Conservation (phyloP, 208 protist species). For the Crithidia acanthocephali region DNA sequence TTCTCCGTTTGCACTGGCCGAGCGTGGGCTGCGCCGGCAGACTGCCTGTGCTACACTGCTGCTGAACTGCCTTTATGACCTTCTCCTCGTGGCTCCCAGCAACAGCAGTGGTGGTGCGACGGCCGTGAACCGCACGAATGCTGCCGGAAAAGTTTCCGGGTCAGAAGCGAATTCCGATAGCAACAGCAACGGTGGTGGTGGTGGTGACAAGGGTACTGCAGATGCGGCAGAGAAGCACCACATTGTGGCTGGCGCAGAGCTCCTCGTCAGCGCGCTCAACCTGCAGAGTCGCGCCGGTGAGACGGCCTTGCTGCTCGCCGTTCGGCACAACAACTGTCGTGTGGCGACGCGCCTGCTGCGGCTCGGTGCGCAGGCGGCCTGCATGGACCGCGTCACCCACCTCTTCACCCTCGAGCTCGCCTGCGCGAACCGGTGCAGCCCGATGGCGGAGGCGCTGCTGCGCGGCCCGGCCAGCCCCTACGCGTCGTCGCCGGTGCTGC, state of each 20-base stretch:
- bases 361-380: slow-evolving; percentile 62
- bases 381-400: slow-evolving; percentile 70
- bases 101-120: background rate
- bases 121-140: background rate
- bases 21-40: slow-evolving; percentile 24
- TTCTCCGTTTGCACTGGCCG: background rate
- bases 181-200: background rate
- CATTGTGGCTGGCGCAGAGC: slow-evolving; percentile 7
- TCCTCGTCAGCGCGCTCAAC: slow-evolving; percentile 59
- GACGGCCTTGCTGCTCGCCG: slow-evolving; percentile 65
- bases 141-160: no score
- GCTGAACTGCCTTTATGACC: slow-evolving; percentile 52
- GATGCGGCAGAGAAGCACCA: background rate
- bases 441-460: slow-evolving; percentile 62
- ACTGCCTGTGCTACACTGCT: slow-evolving; percentile 38
- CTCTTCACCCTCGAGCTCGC: slow-evolving; percentile 77
- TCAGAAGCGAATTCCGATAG: no score
- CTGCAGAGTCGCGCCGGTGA: slow-evolving; percentile 70
- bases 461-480: slow-evolving; percentile 29
- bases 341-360: slow-evolving; percentile 64
- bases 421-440: slow-evolving; percentile 64
- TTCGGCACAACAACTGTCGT: slow-evolving; percentile 55
- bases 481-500: slow-evolving; percentile 46
- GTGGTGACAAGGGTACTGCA: background rate
- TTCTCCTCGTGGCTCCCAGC: slow-evolving; percentile 19